Base-by-base conservation (phyloP, 2,329 filamentous ascomycete species). In the Chalaropsis thielavioides region DNA sequence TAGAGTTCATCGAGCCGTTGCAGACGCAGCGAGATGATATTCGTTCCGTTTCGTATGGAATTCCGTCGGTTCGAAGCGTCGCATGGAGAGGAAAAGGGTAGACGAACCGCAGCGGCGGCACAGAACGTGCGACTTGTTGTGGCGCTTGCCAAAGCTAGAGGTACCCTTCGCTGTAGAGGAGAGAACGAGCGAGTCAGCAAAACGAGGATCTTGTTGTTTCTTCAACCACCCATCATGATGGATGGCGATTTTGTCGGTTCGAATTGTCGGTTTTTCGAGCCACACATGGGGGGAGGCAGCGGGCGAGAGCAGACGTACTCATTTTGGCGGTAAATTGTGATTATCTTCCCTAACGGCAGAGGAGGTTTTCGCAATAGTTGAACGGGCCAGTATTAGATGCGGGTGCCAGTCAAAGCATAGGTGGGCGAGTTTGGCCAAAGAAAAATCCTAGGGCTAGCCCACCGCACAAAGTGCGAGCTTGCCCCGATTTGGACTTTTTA, bases 91-190 rank as follows among this genome's bases (percentile, higher is more conserved):
- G 54, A 60, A 17, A 1, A 49, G 17, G 58, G 59, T 40, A 58
- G 51, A 90, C 89, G 85, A 81, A 94, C 90, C 92, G 86, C 91
- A 96, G 82, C 92, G 92, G 85, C 92, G 88, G 89, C 92, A 96
- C 80, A 96, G 83, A 79, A 88, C 91, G 87, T 96, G 92, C 83
- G 91, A 90, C 87, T 95, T 95, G 86, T 92, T 95, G 85, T 95
- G 90, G 86, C 90, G 77, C 76, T 80, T 80, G 76, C 78, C 78
- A 74, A 80, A 80, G 74, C 78, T 80, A 74, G 79, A 80, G 72
- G 80, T 81, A 78, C 80, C 80, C 79, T 81, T 81, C 72, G 79
- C 79, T 81, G 71, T 72, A 63, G 40, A n/a, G 60, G 41, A 22
- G 58, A 63, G 43, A 65, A 74, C 70, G 69, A 43, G 22, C 38